Conservation (phyloP, 202 grass and related monocot genomes). For the Bolboschoenoplectus hybrid region DNA sequence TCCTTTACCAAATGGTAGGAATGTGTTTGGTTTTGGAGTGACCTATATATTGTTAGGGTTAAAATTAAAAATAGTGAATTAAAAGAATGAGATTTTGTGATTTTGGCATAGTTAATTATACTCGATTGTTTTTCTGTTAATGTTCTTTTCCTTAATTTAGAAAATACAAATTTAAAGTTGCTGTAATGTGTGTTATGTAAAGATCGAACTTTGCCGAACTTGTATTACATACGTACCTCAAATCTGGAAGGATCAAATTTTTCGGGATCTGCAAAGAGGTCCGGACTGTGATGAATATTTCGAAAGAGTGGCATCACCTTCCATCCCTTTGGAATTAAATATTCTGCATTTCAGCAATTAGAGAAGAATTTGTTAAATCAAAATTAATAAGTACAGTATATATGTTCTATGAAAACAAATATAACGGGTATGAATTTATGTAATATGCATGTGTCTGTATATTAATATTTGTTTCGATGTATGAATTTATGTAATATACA, state of each 20-base stretch:
- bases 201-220: no score
- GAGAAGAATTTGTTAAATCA: background rate
- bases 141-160: background rate
- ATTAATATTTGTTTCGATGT: background rate
- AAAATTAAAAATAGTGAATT: background rate
- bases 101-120: background rate
- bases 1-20: constrained; percentile 54
- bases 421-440: background rate
- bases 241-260: constrained; percentile 61
- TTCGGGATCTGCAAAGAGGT: constrained; percentile 45
- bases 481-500: background rate
- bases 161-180: background rate
- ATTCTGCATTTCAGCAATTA: constrained; percentile 35
- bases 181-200: no score
- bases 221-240: constrained; percentile 44
- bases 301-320: constrained; percentile 57
- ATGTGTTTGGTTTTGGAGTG: constrained; percentile 51
- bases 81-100: background rate
- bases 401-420: background rate
- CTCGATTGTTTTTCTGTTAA: background rate
- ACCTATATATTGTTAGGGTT: constrained; percentile 26
- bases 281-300: constrained; percentile 56
- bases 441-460: background rate
- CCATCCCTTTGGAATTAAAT: constrained; percentile 59
- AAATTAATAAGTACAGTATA: background rate